Evolutionary conservation across 2,329 filamentous ascomycete species (phyloP).

Genomic region (Mollisia scopiformis): DNA sequence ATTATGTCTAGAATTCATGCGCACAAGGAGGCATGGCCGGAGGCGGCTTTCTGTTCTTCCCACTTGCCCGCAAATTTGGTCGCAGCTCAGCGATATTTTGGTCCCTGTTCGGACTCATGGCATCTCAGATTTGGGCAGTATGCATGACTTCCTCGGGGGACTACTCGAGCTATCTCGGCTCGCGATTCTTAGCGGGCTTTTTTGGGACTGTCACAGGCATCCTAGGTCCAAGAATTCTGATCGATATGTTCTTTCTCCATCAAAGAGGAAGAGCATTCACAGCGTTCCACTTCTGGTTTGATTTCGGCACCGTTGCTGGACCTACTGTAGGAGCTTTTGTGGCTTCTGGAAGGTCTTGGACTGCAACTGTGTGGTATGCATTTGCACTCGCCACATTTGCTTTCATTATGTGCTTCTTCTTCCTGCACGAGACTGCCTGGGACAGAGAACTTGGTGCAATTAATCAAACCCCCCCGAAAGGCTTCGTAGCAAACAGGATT

Average conservation of each 20-base stretch:
- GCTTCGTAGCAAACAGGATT: conserved; percentile 25
- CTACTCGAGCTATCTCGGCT: conserved; percentile 34
- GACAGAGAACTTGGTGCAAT: conserved; percentile 31
- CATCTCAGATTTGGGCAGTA: conserved; percentile 26
- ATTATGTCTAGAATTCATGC: conserved; percentile 40
- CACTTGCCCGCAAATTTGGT: conserved; percentile 40
- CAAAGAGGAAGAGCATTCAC: conserved; percentile 45
- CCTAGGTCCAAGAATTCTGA: conserved; percentile 43
- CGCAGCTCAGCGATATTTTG: conserved; percentile 44
- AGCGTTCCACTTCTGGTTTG: conserved; percentile 38
- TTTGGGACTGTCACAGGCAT: conserved; percentile 43
- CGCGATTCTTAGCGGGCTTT: conserved; percentile 42
- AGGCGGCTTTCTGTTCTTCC: conserved; percentile 42
- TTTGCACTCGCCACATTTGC: conserved; percentile 39
- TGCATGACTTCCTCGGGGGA: conserved; percentile 39
- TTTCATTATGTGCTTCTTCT: conserved; percentile 40
- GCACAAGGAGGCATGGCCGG: conserved; percentile 42
- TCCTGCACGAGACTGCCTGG: conserved; percentile 44
- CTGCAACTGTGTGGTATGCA: conserved; percentile 46
- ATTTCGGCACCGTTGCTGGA: conserved; percentile 41
- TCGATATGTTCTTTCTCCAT: conserved; percentile 48
- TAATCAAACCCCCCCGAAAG: conserved; percentile 11
- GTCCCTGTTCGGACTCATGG: conserved; percentile 38
- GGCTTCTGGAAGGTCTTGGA: conserved; percentile 38
- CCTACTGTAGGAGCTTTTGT: conserved; percentile 45